Evolutionary conservation across 208 protist species (phyloP).

Genomic region (Trichomonas tenax): DNA sequence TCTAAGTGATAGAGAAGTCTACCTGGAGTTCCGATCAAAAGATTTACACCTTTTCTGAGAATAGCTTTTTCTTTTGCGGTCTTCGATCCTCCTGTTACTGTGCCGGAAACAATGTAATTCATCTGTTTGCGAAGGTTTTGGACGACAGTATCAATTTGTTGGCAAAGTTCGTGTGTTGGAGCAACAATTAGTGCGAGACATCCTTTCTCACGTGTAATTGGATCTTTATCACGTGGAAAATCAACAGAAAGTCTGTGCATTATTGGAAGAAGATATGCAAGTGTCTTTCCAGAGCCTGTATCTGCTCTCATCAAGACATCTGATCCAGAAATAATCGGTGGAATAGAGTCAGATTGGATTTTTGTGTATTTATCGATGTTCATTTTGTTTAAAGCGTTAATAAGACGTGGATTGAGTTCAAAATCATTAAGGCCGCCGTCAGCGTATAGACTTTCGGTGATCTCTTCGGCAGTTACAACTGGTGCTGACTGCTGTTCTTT

Average conservation of each 20-base stretch:
- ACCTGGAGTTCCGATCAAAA: constrained; percentile 28
- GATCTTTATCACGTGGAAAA: background rate
- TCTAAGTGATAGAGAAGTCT: constrained; percentile 26
- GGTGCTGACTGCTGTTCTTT: background rate
- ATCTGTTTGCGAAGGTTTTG: background rate
- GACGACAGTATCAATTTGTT: constrained; percentile 23
- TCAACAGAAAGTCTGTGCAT: constrained; percentile 59
- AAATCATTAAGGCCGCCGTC: background rate
- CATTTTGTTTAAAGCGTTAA: background rate
- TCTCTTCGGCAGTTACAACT: background rate
- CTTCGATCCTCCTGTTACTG: constrained; percentile 21
- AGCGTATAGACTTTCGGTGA: background rate
- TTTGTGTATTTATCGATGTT: background rate
- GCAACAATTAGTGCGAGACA: background rate
- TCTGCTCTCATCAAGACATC: constrained; percentile 93
- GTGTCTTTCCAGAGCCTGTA: constrained; percentile 92
- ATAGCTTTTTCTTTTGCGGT: constrained; percentile 13
- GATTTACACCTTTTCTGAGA: constrained; percentile 24
- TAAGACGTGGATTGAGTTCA: background rate
- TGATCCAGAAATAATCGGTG: constrained; percentile 56
- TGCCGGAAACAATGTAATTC: background rate
- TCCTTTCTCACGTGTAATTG: background rate
- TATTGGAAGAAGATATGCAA: constrained; percentile 87
- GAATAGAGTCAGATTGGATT: background rate
- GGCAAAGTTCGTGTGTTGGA: constrained; percentile 28